Evolutionary conservation across 495 filamentous ascomycete genomes (phyloP), one percentile per base, ranked within the genome.

Genomic region (Aspergillus leporis): DNA sequence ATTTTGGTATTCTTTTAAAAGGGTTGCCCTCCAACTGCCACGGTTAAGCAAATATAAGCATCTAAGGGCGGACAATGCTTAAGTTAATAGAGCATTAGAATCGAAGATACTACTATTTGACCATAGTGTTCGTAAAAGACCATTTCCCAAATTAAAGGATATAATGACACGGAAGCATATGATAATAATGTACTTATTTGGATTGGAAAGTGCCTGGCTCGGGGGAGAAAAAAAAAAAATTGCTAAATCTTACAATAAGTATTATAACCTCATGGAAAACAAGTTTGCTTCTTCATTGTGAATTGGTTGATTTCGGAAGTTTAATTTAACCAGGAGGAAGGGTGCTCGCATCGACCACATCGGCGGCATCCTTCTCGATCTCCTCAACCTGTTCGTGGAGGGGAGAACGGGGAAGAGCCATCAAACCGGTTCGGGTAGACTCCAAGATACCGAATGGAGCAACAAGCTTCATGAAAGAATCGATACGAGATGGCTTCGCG

Each of bases 381-480:
- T 92, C 88, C 63, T 95, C 89, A 6, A 79, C 83, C 13, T 83
- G 83, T 51, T 83, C 86, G 58, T 89, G 84, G 22, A 98, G 84
- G 51, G 94, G 94, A 28, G 94, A 96, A 38, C 94, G 89, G 40
- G 94, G 93, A 56, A 98, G 83, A 19, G 94, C 94, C 94, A 97
- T 98, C 32, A 98, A 85, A 71, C 94, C 88, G 18, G 94, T 97
- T 51, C 94, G 83, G 36, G 93, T 90, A 43, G 91, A 96, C 76
- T 98, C 94, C 18, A 98, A 83, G 61, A 98, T 92, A 66, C 94
- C 94, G 73, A 98, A 98, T n/a, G 93, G 93, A 50, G 85, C 82
- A 66, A 98, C 86, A 56, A 98, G 83, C 79, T 97, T 98, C 79
- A 98, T 87, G 79, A 97, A 98, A 25, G 92, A 94, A 73, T 98